Base-by-base conservation (phyloP, 2,329 filamentous ascomycete genomes). In the Sporothrix globosa region DNA sequence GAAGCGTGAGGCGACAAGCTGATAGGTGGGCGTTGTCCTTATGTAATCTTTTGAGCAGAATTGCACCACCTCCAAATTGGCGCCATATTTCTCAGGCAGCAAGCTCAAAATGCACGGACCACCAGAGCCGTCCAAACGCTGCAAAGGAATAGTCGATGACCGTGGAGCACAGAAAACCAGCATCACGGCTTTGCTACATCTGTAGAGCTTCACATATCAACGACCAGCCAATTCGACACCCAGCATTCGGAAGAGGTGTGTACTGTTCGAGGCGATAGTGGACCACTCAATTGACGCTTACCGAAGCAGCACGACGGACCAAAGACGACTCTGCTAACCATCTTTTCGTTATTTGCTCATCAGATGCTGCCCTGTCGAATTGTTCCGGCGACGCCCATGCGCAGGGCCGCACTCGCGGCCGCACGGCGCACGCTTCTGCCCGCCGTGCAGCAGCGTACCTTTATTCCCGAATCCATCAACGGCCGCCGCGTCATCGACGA, bases 311-410 rank as follows among this genome's bases (percentile, higher is more conserved):
- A 48, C 17, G 4, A 34, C 19, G 13, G 39, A 24, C 14, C 13
- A 14, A n/a, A 14, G 13, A 4, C 54, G 19, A 27, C 27, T n/a
- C 39, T 6, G 46, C 44, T 48, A 17, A 68, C 66, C 34, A 11
- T n/a, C 34, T n/a, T 24, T 11, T 1, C 39, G 34, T 6, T 34
- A 34, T 34, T 30, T 60, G 39, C 56, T 13, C 34, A 46, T 13
- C 76, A 90, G 87, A 90, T 90, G 88, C 83, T 90, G 79, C 82
- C 84, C 74, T 84, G 84, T 81, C 85, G 85, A 82, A 81, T 90
- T 80, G 83, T 81, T 76, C 85, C 85, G 81, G 83, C 82, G 71
- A 78, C 81, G 76, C 80, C 80, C 74, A 75, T 83, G 77, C 82
- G 83, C 75, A 82, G 83, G 77, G 81, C 79, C 71, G 78, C 82